These are phyloP conservation scores for Fusarium sp. DNA, from an alignment of 2,329 filamentous ascomycete species.

Conservation along the genomic window DNA sequence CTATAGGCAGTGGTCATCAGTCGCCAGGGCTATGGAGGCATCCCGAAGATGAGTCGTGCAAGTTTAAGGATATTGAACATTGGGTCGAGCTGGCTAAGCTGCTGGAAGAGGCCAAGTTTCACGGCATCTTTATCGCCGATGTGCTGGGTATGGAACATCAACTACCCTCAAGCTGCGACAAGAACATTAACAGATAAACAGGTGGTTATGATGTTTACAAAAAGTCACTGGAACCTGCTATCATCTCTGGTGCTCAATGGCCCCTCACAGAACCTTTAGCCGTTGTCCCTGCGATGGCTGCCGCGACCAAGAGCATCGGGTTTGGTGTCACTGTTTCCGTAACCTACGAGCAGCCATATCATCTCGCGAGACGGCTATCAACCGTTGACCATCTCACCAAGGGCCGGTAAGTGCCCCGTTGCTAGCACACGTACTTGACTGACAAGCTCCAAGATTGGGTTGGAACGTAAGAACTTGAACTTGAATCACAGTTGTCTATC, in stretches of 20 bases:
- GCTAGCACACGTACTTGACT: neutral
- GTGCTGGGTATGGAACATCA: constrained; percentile 58
- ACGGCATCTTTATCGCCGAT: constrained; percentile 74
- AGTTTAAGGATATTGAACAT: constrained; percentile 68
- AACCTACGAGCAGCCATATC: constrained; percentile 76
- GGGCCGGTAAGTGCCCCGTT: constrained; percentile 55
- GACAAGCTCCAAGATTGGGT: constrained; percentile 52
- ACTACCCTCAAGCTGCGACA: fast-evolving
- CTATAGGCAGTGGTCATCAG: constrained; percentile 55
- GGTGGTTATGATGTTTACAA: constrained; percentile 77
- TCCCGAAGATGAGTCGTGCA: constrained; percentile 68
- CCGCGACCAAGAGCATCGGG: constrained; percentile 71
- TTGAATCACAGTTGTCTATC: fast-evolving
- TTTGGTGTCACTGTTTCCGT: constrained; percentile 77
- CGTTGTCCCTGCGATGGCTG: constrained; percentile 74
- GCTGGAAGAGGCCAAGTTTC: constrained; percentile 69
- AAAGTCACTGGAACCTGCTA: constrained; percentile 66
- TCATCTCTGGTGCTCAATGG: constrained; percentile 72
- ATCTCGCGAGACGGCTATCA: constrained; percentile 70
- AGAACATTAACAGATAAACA: constrained; percentile 7
- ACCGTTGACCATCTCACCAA: constrained; percentile 74
- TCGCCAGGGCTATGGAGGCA: constrained; percentile 65
- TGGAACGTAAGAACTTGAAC: constrained; percentile 59
- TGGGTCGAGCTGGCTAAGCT: constrained; percentile 69
- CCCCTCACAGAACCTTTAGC: constrained; percentile 74